phyloP scores from a whole-genome alignment of 2,329 filamentous ascomycete genomes.

The Phialophora expanda region DNA sequence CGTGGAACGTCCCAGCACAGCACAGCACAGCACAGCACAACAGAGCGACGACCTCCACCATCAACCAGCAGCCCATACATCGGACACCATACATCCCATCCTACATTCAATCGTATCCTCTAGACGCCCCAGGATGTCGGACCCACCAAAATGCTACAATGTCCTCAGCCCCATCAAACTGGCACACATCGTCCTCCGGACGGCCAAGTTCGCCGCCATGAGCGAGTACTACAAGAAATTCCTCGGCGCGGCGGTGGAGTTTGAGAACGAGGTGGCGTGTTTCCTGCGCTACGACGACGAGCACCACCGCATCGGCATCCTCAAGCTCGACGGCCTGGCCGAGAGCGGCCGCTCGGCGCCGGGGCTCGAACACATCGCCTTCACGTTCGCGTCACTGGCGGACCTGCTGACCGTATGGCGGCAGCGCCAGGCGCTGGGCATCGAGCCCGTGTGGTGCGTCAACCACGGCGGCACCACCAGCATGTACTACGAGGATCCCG shows the following conservation, averaged over 20 bases:
- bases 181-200: constrained; percentile 11
- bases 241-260: constrained; percentile 8
- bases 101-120: too few species aligned
- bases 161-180: constrained; percentile 11
- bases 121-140: background rate
- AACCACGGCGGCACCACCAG: constrained; percentile 19
- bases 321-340: background rate
- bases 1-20: too few species aligned
- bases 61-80: background rate
- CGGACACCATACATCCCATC: background rate
- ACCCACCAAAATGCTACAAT: constrained; percentile 4
- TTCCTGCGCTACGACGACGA: constrained; percentile 21
- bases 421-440: constrained; percentile 9
- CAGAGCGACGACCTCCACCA: background rate
- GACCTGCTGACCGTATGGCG: constrained; percentile 15
- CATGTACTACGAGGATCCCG: constrained; percentile 14
- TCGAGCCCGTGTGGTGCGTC: constrained; percentile 19
- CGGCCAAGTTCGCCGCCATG: constrained; percentile 11
- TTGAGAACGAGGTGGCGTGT: constrained; percentile 2
- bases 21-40: too few species aligned
- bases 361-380: constrained; percentile 21
- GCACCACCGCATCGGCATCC: constrained; percentile 19
- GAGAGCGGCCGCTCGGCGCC: background rate
- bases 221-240: constrained; percentile 15
- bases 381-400: constrained; percentile 12